These are phyloP conservation scores for Diplocarpon mali DNA, from an alignment of 2,329 filamentous ascomycete species.

Conservation along the genomic window DNA sequence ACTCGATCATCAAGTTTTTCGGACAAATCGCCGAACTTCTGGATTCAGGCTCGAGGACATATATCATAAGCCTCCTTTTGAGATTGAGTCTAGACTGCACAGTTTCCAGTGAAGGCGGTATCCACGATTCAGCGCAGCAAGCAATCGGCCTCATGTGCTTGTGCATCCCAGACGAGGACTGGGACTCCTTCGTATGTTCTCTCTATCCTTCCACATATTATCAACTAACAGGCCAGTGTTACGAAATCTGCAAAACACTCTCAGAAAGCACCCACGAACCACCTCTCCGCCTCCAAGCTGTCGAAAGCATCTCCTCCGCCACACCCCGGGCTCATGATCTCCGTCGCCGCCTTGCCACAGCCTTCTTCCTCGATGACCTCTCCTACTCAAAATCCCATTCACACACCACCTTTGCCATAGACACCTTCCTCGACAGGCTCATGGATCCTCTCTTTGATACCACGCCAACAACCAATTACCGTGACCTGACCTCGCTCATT, in stretches of 20 bases:
- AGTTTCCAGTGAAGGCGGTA: conserved; percentile 33
- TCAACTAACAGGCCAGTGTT: conserved; percentile 32
- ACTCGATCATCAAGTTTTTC: conserved; percentile 14
- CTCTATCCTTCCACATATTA: not conserved
- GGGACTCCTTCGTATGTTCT: conserved; percentile 30
- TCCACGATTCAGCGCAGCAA: conserved; percentile 32
- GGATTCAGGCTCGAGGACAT: conserved; percentile 12
- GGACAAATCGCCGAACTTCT: not conserved
- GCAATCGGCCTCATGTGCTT: conserved; percentile 35
- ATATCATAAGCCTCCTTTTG: conserved; percentile 37
- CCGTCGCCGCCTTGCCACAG: conserved; percentile 53
- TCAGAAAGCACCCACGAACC: conserved; percentile 36
- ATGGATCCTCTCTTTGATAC: conserved; percentile 39
- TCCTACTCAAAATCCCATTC: conserved; percentile 32
- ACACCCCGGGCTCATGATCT: conserved; percentile 44
- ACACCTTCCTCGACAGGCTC: conserved; percentile 37
- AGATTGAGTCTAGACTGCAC: conserved; percentile 44
- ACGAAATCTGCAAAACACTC: conserved; percentile 36
- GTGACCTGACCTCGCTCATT: conserved; percentile 52
- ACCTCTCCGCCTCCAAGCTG: conserved; percentile 43
- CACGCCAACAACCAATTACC: conserved; percentile 52
- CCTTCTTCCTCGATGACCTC: conserved; percentile 46
- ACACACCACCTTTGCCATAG: conserved; percentile 30
- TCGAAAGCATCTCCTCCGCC: conserved; percentile 47
- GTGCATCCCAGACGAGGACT: conserved; percentile 30